Evolutionary conservation across 306 rosid species (phyloP).

Genomic region (Castanopsis chinensis): DNA sequence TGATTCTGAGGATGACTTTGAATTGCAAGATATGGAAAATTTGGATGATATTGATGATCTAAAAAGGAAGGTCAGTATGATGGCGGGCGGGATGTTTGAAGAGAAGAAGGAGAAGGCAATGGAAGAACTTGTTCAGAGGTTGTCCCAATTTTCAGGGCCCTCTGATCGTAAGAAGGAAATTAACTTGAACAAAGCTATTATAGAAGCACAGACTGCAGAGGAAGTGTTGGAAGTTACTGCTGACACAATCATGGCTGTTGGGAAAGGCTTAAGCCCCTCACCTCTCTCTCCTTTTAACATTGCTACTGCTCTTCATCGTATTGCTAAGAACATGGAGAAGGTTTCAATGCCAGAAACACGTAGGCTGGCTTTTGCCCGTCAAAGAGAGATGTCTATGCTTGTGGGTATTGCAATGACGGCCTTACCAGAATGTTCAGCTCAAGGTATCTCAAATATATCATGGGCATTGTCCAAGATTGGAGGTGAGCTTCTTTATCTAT

Average conservation of each 20-base stretch:
- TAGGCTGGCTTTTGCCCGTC: conserved; percentile 81
- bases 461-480: conserved; percentile 97
- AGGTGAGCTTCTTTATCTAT: conserved; percentile 76
- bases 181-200: conserved; percentile 63
- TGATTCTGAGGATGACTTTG: conserved; percentile 45
- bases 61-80: conserved; percentile 46
- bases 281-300: conserved; percentile 89
- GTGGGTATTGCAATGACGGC: conserved; percentile 82
- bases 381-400: conserved; percentile 89
- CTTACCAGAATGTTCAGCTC: conserved; percentile 85
- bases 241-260: conserved; percentile 72
- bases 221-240: conserved; percentile 75
- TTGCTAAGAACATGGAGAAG: conserved; percentile 93
- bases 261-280: conserved; percentile 85
- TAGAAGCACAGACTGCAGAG: conserved; percentile 79
- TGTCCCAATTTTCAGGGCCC: conserved; percentile 79
- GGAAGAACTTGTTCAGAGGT: conserved; percentile 59
- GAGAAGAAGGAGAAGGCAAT: conserved; percentile 57
- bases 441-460: conserved; percentile 80
- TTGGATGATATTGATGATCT: conserved; percentile 32
- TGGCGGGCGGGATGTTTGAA: conserved; percentile 60
- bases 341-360: conserved; percentile 65
- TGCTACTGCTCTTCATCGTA: conserved; percentile 91
- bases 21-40: conserved; percentile 16
- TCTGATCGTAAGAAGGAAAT: conserved; percentile 77